These are phyloP conservation scores for Claviceps monticola DNA, from an alignment of 2,329 filamentous ascomycete genomes.

Conservation along the genomic window DNA sequence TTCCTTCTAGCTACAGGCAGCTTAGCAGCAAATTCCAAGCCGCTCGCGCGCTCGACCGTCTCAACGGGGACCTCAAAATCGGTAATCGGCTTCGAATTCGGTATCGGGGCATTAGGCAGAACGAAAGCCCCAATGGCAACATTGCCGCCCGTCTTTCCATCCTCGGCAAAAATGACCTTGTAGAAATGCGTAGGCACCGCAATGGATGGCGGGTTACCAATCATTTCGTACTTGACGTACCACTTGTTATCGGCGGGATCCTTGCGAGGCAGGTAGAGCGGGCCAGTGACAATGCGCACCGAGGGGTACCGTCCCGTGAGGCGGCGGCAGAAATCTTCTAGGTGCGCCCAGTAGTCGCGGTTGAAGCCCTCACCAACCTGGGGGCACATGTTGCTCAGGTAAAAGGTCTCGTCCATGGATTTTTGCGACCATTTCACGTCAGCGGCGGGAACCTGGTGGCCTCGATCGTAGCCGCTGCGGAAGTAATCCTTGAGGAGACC, in stretches of 20 bases:
- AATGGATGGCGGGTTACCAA: slow-evolving; percentile 83
- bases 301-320: slow-evolving; percentile 70
- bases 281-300: slow-evolving; percentile 85
- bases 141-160: slow-evolving; percentile 52
- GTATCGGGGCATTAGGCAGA: slow-evolving; percentile 77
- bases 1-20: slow-evolving; percentile 60
- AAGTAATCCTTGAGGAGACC: slow-evolving; percentile 88
- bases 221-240: slow-evolving; percentile 91
- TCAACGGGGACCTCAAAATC: slow-evolving; percentile 95
- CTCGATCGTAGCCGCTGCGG: slow-evolving; percentile 86
- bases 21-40: slow-evolving; percentile 78
- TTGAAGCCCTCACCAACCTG: slow-evolving; percentile 98
- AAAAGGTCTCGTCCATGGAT: slow-evolving; percentile 93
- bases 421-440: slow-evolving; percentile 91
- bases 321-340: slow-evolving; percentile 89
- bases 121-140: slow-evolving; percentile 92
- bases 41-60: slow-evolving; percentile 80
- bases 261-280: slow-evolving; percentile 77
- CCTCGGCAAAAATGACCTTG: slow-evolving; percentile 96
- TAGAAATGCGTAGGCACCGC: slow-evolving; percentile 98
- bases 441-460: slow-evolving; percentile 92
- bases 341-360: slow-evolving; percentile 97
- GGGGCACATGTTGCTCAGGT: slow-evolving; percentile 91
- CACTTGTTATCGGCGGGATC: slow-evolving; percentile 81
- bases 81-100: slow-evolving; percentile 71